phyloP scores from a whole-genome alignment of 23 red algal genomes.

The Gracilaria vermiculophylla region DNA sequence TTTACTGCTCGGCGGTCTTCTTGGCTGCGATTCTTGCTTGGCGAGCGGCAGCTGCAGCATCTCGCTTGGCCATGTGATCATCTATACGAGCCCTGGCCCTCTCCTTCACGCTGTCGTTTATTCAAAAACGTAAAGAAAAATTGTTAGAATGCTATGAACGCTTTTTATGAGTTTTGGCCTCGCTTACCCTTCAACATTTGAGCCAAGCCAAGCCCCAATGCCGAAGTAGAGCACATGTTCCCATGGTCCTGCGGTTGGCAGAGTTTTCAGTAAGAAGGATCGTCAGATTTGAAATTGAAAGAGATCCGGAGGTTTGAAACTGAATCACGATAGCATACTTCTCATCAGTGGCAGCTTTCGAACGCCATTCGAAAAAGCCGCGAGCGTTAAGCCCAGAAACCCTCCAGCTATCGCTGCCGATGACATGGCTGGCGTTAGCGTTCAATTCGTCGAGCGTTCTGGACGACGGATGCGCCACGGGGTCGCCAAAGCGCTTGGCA shows the following conservation, averaged over 20 bases:
- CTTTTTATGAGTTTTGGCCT: neutral
- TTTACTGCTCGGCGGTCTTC: neutral
- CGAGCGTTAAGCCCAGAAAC: slow-evolving; percentile 13
- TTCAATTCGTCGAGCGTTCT: neutral
- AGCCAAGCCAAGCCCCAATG: slow-evolving; percentile 25
- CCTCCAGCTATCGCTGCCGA: slow-evolving; percentile 14
- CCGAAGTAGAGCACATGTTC: slow-evolving; percentile 47
- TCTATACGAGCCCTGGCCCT: neutral
- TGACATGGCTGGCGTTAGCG: neutral
- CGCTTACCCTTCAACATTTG: slow-evolving; percentile 42
- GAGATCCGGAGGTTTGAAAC: neutral
- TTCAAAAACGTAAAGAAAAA: neutral
- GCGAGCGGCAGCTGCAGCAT: neutral
- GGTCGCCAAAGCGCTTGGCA: neutral
- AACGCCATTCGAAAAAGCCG: slow-evolving; percentile 35
- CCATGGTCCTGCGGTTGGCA: slow-evolving; percentile 31
- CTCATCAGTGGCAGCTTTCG: slow-evolving; percentile 63
- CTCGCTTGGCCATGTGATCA: slow-evolving; percentile 32
- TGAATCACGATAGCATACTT: neutral
- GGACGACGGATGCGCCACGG: too few species aligned
- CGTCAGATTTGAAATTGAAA: neutral
- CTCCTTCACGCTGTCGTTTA: slow-evolving; percentile 5
- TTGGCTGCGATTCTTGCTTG: slow-evolving; percentile 41
- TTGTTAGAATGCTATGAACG: neutral
- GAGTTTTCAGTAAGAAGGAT: neutral